phyloP scores from a whole-genome alignment of 2,329 filamentous ascomycete species.

The Gyromitra esculenta region DNA sequence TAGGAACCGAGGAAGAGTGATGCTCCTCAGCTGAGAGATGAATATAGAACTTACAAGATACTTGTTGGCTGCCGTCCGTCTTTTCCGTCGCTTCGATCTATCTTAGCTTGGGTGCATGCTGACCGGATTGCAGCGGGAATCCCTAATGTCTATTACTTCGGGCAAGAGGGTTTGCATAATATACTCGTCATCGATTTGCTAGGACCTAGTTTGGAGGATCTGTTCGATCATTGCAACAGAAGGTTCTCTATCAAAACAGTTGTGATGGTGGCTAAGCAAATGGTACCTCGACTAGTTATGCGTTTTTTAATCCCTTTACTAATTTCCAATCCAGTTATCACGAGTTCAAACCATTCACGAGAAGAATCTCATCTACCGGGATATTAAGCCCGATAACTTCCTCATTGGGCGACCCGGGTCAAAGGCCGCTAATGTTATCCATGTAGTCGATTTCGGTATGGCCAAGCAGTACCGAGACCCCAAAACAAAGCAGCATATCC shows the following conservation, averaged over 20 bases:
- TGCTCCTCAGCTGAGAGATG: slow-evolving; percentile 95
- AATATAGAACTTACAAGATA: slow-evolving; percentile 99
- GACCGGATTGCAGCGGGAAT: slow-evolving; percentile 77
- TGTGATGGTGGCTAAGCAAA: slow-evolving; percentile 99
- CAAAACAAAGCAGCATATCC: slow-evolving; percentile 98
- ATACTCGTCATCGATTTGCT: slow-evolving; percentile 97
- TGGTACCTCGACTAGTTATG: slow-evolving; percentile 68
- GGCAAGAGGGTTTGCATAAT: slow-evolving; percentile 97
- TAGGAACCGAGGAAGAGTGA: slow-evolving; percentile 99
- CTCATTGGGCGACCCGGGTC: slow-evolving; percentile 90
- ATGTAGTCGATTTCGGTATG: slow-evolving; percentile 99
- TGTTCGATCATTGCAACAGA: slow-evolving; percentile 96
- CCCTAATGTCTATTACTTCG: slow-evolving; percentile 99
- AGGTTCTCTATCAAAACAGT: slow-evolving; percentile 97
- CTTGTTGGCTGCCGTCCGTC: slow-evolving; percentile 97
- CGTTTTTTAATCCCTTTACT: slow-evolving; percentile 8
- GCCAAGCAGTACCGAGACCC: slow-evolving; percentile 99
- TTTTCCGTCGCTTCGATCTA: slow-evolving; percentile 52
- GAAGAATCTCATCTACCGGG: slow-evolving; percentile 98
- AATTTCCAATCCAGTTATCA: slow-evolving; percentile 54
- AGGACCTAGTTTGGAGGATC: slow-evolving; percentile 91
- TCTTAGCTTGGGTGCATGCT: slow-evolving; percentile 57
- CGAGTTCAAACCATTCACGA: slow-evolving; percentile 95
- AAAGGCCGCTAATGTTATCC: slow-evolving; percentile 96
- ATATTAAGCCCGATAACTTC: slow-evolving; percentile 99